A percentile compares a stretch with the other conserved stretches of the same genome.
phyloP scores from a whole-genome alignment of 768 basidiomycete genomes.

The Kwoniella dejecticola region DNA sequence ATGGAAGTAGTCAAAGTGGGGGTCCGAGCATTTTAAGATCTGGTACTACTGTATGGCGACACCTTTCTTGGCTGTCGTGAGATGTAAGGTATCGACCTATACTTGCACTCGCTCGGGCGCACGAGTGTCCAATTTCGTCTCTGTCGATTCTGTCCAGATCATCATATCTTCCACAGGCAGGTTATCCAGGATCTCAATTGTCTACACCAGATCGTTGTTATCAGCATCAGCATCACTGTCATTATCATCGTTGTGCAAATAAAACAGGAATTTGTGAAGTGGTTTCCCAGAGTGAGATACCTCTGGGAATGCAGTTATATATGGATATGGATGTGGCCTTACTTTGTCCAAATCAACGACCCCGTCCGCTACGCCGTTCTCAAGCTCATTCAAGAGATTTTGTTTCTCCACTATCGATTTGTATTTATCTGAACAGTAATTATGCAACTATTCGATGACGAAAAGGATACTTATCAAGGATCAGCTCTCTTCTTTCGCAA shows the following conservation, averaged over 20 bases:
- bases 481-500: no score
- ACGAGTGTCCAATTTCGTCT: conserved; percentile 18
- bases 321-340: conserved; percentile 7
- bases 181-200: conserved; percentile 19
- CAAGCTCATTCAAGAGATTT: conserved; percentile 30
- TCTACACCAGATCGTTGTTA: conserved; percentile 8
- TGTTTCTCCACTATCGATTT: conserved; percentile 34
- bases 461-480: no score
- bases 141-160: conserved; percentile 19
- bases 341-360: conserved; percentile 48
- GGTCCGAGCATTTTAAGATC: no score
- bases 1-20: no score
- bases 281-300: no score
- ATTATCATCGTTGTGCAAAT: no score
- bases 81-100: no score
- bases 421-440: conserved; percentile 33
- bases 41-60: no score
- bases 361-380: conserved; percentile 36
- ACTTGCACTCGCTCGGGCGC: conserved; percentile 13
- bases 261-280: no score
- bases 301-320: background rate
- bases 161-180: conserved; percentile 24
- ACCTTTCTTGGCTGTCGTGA: no score
- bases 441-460: conserved; percentile 43
- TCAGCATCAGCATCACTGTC: no score